Evolutionary conservation across 1,284 basidiomycete species (phyloP).

Genomic region (Irpex rosettiformis): DNA sequence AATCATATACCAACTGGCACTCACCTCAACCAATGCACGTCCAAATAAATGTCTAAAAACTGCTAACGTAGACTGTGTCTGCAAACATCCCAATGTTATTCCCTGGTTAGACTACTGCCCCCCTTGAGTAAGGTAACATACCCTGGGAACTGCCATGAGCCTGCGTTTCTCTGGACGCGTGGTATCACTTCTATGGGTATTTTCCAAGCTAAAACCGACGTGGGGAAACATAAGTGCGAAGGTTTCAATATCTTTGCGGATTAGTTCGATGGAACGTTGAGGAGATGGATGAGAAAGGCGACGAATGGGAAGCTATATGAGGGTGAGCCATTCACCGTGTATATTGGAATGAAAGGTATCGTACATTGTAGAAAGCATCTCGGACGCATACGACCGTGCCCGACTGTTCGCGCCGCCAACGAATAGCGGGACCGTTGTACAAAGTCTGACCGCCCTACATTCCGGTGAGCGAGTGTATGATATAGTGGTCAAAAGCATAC

Average conservation of each 20-base stretch:
- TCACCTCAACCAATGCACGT: slow-evolving; percentile 60
- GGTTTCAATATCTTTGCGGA: slow-evolving; percentile 69
- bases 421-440: slow-evolving; percentile 69
- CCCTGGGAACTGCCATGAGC: slow-evolving; percentile 62
- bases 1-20: slow-evolving; percentile 16
- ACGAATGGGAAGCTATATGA: slow-evolving; percentile 74
- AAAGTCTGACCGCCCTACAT: slow-evolving; percentile 58
- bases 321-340: not conserved
- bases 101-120: not conserved
- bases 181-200: slow-evolving; percentile 38
- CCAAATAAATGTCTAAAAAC: slow-evolving; percentile 71
- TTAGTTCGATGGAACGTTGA: slow-evolving; percentile 54
- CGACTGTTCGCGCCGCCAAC: slow-evolving; percentile 63
- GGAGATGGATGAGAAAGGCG: slow-evolving; percentile 62
- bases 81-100: not conserved
- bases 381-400: slow-evolving; percentile 81
- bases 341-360: slow-evolving; percentile 22
- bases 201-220: slow-evolving; percentile 69
- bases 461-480: slow-evolving; percentile 5
- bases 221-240: slow-evolving; percentile 70
- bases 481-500: slow-evolving; percentile 34
- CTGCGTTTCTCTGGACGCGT: slow-evolving; percentile 36
- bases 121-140: slow-evolving; percentile 26
- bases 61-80: slow-evolving; percentile 62
- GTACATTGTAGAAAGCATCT: slow-evolving; percentile 84